Evolutionary conservation across 2,329 filamentous ascomycete genomes (phyloP).

Genomic region (Aspergillus sp.): DNA sequence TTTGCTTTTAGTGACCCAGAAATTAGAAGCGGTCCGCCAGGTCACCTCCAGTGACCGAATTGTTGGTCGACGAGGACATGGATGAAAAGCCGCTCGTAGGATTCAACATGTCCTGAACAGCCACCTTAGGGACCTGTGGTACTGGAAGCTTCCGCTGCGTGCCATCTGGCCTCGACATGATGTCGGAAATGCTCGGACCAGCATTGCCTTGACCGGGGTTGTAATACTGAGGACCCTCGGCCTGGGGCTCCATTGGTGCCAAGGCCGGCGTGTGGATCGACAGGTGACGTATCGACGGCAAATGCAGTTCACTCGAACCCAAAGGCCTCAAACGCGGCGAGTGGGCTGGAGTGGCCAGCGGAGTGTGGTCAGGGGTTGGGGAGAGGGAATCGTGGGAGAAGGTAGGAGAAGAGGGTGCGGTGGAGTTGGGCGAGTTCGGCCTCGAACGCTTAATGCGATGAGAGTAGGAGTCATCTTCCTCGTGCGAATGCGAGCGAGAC

Average conservation of each 20-base stretch:
- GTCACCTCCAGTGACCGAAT: conserved; percentile 69
- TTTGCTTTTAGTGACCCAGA: not conserved
- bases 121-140: conserved; percentile 79
- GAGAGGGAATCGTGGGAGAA: conserved; percentile 95
- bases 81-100: conserved; percentile 61
- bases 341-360: conserved; percentile 91
- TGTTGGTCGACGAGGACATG: conserved; percentile 68
- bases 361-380: conserved; percentile 95
- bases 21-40: conserved; percentile 51
- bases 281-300: conserved; percentile 75
- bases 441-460: conserved; percentile 78
- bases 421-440: conserved; percentile 90
- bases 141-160: conserved; percentile 86
- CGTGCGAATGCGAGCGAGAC: conserved; percentile 79
- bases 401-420: conserved; percentile 88
- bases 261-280: conserved; percentile 60
- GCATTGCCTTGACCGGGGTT: conserved; percentile 50
- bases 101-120: conserved; percentile 75
- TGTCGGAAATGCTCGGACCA: conserved; percentile 81
- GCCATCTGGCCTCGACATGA: conserved; percentile 82
- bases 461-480: conserved; percentile 66
- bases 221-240: conserved; percentile 54
- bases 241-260: conserved; percentile 63
- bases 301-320: conserved; percentile 63
- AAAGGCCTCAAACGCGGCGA: conserved; percentile 83